Conservation (phyloP, 2,329 filamentous ascomycete genomes). For the Calycina herbarum region DNA sequence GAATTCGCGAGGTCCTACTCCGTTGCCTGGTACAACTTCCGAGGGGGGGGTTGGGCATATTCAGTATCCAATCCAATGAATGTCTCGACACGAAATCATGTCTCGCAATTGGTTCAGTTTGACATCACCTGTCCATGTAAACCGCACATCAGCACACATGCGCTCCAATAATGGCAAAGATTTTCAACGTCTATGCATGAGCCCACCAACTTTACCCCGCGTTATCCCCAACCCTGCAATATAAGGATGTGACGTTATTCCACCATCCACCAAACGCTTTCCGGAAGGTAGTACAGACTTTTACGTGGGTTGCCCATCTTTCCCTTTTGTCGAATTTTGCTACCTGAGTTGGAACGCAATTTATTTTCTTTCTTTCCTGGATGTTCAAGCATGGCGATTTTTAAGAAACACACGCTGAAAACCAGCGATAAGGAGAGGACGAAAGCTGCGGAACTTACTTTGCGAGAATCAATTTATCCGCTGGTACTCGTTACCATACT, state of each 20-base stretch:
- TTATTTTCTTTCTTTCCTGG: background rate
- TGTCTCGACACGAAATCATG: no score
- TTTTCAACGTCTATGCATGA: background rate
- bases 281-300: background rate
- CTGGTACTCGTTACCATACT: constrained; percentile 64
- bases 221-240: background rate
- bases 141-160: no score
- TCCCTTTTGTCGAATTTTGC: background rate
- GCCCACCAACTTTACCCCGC: background rate
- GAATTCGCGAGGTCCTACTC: no score
- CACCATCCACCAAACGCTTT: no score
- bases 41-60: no score
- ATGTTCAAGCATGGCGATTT: constrained; percentile 9
- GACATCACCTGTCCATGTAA: no score
- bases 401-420: constrained; percentile 24
- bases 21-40: no score
- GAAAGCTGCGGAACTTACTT: constrained; percentile 60
- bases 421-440: constrained; percentile 48
- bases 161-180: background rate
- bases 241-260: background rate
- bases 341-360: background rate
- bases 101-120: no score
- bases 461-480: constrained; percentile 66
- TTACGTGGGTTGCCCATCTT: background rate
- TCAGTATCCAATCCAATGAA: no score